A percentile compares a stretch with the other conserved stretches of the same genome.
Conservation (phyloP, 2,329 filamentous ascomycete genomes). For the Coniochaeta ligniaria region DNA sequence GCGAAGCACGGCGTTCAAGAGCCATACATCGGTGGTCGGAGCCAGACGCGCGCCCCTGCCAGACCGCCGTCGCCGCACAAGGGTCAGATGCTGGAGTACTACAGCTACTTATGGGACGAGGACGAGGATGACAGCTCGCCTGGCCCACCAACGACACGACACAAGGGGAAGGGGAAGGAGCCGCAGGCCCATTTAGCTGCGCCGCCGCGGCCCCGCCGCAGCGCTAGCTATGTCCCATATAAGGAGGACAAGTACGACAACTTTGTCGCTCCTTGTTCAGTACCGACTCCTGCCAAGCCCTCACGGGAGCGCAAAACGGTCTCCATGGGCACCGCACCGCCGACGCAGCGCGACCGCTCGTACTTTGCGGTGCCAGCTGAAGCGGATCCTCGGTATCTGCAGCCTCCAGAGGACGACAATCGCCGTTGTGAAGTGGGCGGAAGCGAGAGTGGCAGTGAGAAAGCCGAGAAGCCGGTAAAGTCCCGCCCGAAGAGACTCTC, state of each 20-base stretch:
- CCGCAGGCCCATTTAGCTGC: neutral
- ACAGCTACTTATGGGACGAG: neutral
- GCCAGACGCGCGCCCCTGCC: neutral
- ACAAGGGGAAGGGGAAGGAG: neutral
- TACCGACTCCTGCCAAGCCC: neutral
- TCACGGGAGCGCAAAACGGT: neutral
- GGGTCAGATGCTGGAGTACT: neutral
- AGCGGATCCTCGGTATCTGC: neutral
- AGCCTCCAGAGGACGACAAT: neutral
- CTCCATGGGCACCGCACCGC: neutral
- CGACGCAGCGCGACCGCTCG: neutral
- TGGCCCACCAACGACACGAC: too few species aligned
- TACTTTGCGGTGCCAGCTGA: neutral
- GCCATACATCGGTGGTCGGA: neutral
- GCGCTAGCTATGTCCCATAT: neutral
- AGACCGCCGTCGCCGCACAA: neutral
- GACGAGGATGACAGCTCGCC: neutral
- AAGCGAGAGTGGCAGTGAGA: neutral
- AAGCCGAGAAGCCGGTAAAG: neutral
- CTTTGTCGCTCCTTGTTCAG: neutral
- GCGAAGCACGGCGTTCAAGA: neutral
- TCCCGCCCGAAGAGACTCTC: neutral
- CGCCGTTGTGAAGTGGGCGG: neutral
- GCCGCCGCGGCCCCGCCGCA: neutral
- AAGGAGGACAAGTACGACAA: too few species aligned